These are phyloP conservation scores for Grosmannia serpens DNA, from an alignment of 2,329 filamentous ascomycete genomes.

Conservation along the genomic window DNA sequence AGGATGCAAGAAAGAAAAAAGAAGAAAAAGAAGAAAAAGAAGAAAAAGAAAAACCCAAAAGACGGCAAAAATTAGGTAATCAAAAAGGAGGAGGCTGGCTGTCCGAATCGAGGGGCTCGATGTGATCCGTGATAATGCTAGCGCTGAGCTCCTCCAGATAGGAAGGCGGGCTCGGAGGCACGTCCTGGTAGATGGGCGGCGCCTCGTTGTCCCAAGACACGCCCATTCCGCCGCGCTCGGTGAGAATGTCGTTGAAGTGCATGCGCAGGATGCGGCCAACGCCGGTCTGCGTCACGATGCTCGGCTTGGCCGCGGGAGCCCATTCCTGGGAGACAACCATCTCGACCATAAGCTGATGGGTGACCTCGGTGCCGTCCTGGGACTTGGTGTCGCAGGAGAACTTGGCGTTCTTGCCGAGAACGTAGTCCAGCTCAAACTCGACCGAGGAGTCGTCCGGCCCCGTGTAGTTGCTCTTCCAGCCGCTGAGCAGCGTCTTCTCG, in stretches of 20 bases:
- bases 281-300: slow-evolving; percentile 71
- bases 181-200: slow-evolving; percentile 87
- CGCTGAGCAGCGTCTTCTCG: slow-evolving; percentile 67
- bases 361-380: slow-evolving; percentile 62
- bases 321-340: slow-evolving; percentile 92
- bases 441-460: slow-evolving; percentile 43
- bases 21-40: neutral
- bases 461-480: slow-evolving; percentile 71
- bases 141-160: slow-evolving; percentile 35
- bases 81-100: neutral
- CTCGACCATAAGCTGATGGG: slow-evolving; percentile 80
- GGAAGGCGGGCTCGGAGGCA: slow-evolving; percentile 71
- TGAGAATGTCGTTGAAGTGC: slow-evolving; percentile 76
- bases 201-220: slow-evolving; percentile 97
- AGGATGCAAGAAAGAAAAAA: neutral
- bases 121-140: slow-evolving; percentile 22
- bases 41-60: neutral
- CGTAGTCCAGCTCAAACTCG: slow-evolving; percentile 74
- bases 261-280: slow-evolving; percentile 84
- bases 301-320: slow-evolving; percentile 55
- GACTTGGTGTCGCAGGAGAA: slow-evolving; percentile 70
- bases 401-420: slow-evolving; percentile 42
- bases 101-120: slow-evolving; percentile 23
- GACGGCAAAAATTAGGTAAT: neutral
- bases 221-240: slow-evolving; percentile 73